Evolutionary conservation across 768 basidiomycete genomes (phyloP), one percentile per base, ranked within the genome.

Genomic region (Rhizopogon vulgaris): DNA sequence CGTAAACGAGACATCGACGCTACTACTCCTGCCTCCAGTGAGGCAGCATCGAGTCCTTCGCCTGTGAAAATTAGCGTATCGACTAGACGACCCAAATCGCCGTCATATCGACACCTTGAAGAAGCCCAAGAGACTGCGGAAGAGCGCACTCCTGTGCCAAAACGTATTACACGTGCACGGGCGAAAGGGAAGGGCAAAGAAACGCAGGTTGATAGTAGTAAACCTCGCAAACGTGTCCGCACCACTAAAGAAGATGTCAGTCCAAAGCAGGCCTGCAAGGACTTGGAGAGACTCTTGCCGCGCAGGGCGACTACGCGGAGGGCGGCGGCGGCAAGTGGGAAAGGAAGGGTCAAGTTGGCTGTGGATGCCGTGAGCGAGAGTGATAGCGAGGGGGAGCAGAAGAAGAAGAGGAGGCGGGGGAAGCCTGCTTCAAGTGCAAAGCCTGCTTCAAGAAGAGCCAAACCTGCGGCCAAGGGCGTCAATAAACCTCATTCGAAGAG

Each of bases 21-120:
- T 1, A 49, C 53, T 0, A 38, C 38, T 2, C 53, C 48, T 0
- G 27, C 49, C 34, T 38, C 32, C 17, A 36, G 58, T 0, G 57
- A 55, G 12, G 28, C 32, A 3, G 55, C 63, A 14, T 69, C 67
- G 12, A 67, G 57, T 41, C 66, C 67, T 2, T 67, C 67, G n/a
- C 66, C 66, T 3, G 58, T 67, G 47, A 67, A 67, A 43, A 5
- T 67, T 1, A 50, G 52, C 6, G 24, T 48, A 3, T 18, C 38
- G 14, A 38, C 22, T 42, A 39, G 24, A 49, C 56, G 37, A n/a
- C 59, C 39, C 32, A 7, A 50, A 45, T 17, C 32, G 32, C 15
- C 52, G 37, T 28, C 41, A 50, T 11, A 48, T 30, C 1, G 49
- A 52, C 18, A 2, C 38, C 12, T 43, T 49, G 12, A 58, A 52